phyloP scores from a whole-genome alignment of 1,284 basidiomycete species.

The Abortiporus biennis region DNA sequence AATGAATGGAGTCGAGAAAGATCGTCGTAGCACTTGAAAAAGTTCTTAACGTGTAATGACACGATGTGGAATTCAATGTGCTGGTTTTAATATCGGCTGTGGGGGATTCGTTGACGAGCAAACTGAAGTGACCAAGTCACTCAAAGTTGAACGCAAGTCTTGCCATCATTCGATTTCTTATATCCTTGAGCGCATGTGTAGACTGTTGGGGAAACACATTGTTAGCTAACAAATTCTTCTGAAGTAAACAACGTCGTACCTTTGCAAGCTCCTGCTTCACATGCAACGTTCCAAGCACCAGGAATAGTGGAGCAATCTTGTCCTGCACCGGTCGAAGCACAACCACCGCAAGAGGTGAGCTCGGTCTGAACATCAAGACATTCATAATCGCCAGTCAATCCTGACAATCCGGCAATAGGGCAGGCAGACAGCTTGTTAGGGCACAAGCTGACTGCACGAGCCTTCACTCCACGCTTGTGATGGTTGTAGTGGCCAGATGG shows the following conservation, averaged over 20 bases:
- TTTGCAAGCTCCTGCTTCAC: conserved; percentile 50
- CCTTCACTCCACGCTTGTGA: conserved; percentile 32
- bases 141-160: conserved; percentile 47
- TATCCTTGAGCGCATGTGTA: conserved; percentile 56
- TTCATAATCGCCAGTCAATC: conserved; percentile 45
- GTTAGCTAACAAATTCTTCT: neutral
- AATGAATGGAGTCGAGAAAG: too few relatives aligned
- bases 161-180: conserved; percentile 40
- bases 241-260: conserved; percentile 37
- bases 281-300: conserved; percentile 63
- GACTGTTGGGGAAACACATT: conserved; percentile 30
- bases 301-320: conserved; percentile 66
- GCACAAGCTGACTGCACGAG: conserved; percentile 41
- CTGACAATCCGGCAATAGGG: conserved; percentile 39
- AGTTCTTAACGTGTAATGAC: too few relatives aligned
- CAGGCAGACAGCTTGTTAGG: conserved; percentile 55
- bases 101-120: too few relatives aligned
- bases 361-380: conserved; percentile 54
- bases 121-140: too few relatives aligned
- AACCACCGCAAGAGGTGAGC: conserved; percentile 70
- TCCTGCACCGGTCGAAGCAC: conserved; percentile 54
- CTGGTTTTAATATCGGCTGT: too few relatives aligned
- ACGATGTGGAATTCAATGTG: too few relatives aligned
- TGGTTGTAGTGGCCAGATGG: conserved; percentile 23
- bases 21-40: too few relatives aligned